Evolutionary conservation across 441 rosid species (phyloP), one percentile per base, ranked within the genome.

Genomic region (Caryocar brasiliense): DNA sequence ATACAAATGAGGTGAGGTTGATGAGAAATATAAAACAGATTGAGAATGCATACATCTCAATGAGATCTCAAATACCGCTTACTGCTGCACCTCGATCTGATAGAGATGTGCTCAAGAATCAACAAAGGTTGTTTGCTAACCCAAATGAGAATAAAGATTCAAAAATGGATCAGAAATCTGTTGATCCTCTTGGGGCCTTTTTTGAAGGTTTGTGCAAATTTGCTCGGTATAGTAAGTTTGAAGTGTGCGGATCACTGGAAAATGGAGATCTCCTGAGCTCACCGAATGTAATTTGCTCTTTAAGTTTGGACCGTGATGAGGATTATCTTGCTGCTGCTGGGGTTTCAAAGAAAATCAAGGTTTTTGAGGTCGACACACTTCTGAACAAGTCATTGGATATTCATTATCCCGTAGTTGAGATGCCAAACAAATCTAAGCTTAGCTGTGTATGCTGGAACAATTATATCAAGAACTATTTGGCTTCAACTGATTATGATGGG

Each of bases 281-380:
- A 35, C 67, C 83, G 33, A 86, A 81, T 62, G 95, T 86, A 60
- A 73, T 86, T 19, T 83, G 87, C 63, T 74, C 92, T 50, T 64
- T 83, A 54, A 76, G 89, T 74, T 79, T 83, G 67, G 79, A 81
- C 66, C 89, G 87, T 37, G 89, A 81, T 43, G 85, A 81, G 62
- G 89, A 81, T 59, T 81, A 77, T 66, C 61, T 83, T 60, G 95
- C 95, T 60, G 80, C 87, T 44, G 95, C 95, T 64, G 92, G 95
- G 10, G 70, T 76, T 47, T 83, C 95, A 35, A 86, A 81, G 75
- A 81, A 62, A 69, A 83, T 86, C 57, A 86, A 83, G 72, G 73
- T 86, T 62, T 83, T 83, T 47, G 87, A 83, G 57, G 79, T 81
- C 52, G 68, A 63, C 41, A 60, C 87, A 2, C 83, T 86, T 52